A percentile compares a stretch with the other conserved stretches of the same genome.
Conservation (phyloP, 306 rosid species). For the Argentina anserina region DNA sequence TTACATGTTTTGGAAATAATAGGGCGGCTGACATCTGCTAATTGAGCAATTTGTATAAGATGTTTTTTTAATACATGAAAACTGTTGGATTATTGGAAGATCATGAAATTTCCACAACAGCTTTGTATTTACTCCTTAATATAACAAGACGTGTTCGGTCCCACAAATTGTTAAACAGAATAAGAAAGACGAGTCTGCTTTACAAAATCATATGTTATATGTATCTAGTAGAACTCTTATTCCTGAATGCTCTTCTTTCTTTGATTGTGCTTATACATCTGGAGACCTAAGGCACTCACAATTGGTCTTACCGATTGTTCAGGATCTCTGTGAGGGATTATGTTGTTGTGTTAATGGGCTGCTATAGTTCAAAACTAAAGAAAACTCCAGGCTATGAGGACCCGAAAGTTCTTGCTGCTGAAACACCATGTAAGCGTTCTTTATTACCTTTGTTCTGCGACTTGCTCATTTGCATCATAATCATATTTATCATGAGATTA, state of each 20-base stretch:
- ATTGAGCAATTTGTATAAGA: not conserved
- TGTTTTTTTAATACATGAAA: not conserved
- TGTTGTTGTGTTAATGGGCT: conserved; percentile 62
- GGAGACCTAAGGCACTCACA: not conserved
- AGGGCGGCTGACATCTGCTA: conserved; percentile 29
- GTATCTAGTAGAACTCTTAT: not conserved
- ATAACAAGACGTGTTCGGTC: not conserved
- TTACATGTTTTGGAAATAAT: not conserved
- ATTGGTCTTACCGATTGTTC: not conserved
- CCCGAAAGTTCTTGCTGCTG: conserved; percentile 74
- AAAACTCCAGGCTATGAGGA: conserved; percentile 59
- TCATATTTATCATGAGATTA: not conserved
- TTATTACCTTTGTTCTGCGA: conserved; percentile 22
- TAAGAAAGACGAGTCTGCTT: not conserved
- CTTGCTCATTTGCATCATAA: conserved; percentile 18
- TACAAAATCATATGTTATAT: no score
- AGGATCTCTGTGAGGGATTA: conserved; percentile 29
- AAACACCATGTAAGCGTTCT: conserved; percentile 79
- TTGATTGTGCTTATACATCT: not conserved
- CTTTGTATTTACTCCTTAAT: not conserved
- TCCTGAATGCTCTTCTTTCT: not conserved
- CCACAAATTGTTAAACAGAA: not conserved
- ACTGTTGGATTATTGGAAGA: not conserved
- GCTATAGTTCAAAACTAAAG: conserved; percentile 49
- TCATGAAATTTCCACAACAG: not conserved